Base-by-base conservation (phyloP, 805 yeast genomes). In the Candida maltosa region DNA sequence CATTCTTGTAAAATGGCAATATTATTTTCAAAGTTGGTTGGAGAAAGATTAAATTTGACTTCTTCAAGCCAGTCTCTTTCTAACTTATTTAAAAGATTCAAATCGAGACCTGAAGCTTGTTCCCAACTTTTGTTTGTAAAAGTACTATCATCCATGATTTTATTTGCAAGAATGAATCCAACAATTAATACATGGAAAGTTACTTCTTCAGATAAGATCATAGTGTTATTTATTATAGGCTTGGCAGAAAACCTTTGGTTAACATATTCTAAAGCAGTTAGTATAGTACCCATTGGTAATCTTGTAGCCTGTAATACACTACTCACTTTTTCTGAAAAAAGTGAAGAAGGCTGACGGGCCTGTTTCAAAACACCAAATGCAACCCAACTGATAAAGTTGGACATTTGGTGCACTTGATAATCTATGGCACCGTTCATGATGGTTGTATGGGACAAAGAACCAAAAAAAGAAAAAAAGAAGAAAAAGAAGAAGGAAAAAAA, bases 121-220 rank as follows among this genome's bases (percentile, higher is more conserved):
- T 87, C 76, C 98, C 98, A 91, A 6, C 96, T 87, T 52, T 80
- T 81, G 64, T 91, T 91, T 41, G 95, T 87, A 56, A 91, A 91
- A 19, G 97, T 91, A 63, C 91, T 88, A 65, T 91, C 98, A 62
- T 91, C 97, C 56, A 89, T 87, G 58, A 87, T 87, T 64, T 91
- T 91, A 67, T 91, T 91, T 31, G 96, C 95, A 42, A 91, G 67
- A 24, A 91, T 76, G 29, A 91, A 70, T 3, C 94, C 73, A 15
- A 83, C 70, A 28, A 82, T 78, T 27, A 87, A 58, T 55, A 66
- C 73, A 53, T 64, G 70, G 64, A 73, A 85, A 52, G 66, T 50
- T 41, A 70, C 64, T 31, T 51, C 49, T 34, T 63, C 62, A 37
- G 44, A 30, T 35, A 65, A 39, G n/a, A 32, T 18, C 12, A 17